Base-by-base conservation (phyloP, 441 rosid genomes). In the Geranium incanum region DNA sequence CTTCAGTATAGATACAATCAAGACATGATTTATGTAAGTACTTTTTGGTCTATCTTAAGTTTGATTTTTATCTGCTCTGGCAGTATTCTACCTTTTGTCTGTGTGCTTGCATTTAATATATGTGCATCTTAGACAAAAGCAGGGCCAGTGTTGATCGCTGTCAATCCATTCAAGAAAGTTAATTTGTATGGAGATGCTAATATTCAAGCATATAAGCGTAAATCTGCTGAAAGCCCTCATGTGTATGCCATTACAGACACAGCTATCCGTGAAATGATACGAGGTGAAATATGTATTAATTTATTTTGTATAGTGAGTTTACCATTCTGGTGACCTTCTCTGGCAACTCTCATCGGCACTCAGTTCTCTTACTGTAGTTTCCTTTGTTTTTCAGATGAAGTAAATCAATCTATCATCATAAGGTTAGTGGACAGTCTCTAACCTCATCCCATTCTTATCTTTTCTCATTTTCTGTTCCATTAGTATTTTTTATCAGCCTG, bases 171-270 rank as follows among this genome's bases (percentile, higher is more conserved):
- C 74, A 95, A 92, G 85, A 81, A 81, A 77, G 98, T 95, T 78
- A 85, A 93, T 69, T 80, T 92, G 39, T 95, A 95, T 71, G 97
- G 97, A 72, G 85, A 87, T 78, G 79, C 87, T 67, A 86, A 80
- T 75, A 81, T 95, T 72, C 90, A 95, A 79, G 98, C 90, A 76
- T 95, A 90, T 76, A 91, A 84, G 89, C 86, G 83, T 74, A 91
- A 82, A 78, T 82, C 91, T 28, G 79, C 81, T 59, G 95, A 95
- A 62, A 89, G 84, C 64, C 98, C 99, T 11, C 99, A 95, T 75
- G 99, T 95, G 68, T 95, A 92, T 85, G 99, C 96, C 66, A 92
- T 95, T 68, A 84, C 99, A 71, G 97, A 92, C 77, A 92, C 92
- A 36, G 99, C 99, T 70, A 95, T 95, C 69, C 88, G 92, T 39